phyloP scores from a whole-genome alignment of 2,329 filamentous ascomycete species.

The Xylariaceae sp. region DNA sequence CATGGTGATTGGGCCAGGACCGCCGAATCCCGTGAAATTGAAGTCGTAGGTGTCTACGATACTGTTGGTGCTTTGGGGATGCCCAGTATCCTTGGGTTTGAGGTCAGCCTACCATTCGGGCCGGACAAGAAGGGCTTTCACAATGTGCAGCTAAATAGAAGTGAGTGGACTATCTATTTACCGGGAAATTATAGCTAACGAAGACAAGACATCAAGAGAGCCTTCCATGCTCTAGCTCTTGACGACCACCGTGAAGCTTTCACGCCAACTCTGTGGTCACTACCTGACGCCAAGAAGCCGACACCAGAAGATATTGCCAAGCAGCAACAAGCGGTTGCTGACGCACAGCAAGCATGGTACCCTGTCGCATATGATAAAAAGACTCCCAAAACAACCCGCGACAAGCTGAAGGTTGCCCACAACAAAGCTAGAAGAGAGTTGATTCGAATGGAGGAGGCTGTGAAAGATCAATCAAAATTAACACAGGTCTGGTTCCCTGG shows the following conservation, averaged over 20 bases:
- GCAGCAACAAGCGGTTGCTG: neutral
- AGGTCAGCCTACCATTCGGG: constrained; percentile 9
- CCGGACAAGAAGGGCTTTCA: constrained; percentile 5
- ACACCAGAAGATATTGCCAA: neutral
- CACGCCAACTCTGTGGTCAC: constrained; percentile 15
- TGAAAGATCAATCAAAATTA: neutral
- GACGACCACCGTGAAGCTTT: constrained; percentile 13
- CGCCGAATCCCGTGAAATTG: constrained; percentile 8
- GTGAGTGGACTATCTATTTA: neutral
- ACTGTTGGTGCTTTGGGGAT: constrained; percentile 16
- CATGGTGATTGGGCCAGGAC: too few species aligned
- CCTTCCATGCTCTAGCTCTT: constrained; percentile 15
- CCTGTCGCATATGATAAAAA: neutral
- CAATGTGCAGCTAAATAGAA: constrained; percentile 6
- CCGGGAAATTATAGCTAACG: neutral
- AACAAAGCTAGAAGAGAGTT: neutral
- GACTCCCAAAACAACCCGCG: too few species aligned
- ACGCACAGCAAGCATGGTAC: neutral
- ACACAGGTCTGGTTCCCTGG: constrained; percentile 16
- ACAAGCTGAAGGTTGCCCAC: constrained; percentile 4
- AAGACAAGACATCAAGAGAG: constrained; percentile 16
- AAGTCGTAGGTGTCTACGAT: constrained; percentile 15
- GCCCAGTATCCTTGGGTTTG: too few species aligned
- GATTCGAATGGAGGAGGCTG: neutral
- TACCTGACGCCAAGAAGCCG: constrained; percentile 3